Percentiles rank a stretch among this genome's conserved stretches.
Evolutionary conservation across 768 basidiomycete species (phyloP).

Genomic region (Kwoniella dejecticola): DNA sequence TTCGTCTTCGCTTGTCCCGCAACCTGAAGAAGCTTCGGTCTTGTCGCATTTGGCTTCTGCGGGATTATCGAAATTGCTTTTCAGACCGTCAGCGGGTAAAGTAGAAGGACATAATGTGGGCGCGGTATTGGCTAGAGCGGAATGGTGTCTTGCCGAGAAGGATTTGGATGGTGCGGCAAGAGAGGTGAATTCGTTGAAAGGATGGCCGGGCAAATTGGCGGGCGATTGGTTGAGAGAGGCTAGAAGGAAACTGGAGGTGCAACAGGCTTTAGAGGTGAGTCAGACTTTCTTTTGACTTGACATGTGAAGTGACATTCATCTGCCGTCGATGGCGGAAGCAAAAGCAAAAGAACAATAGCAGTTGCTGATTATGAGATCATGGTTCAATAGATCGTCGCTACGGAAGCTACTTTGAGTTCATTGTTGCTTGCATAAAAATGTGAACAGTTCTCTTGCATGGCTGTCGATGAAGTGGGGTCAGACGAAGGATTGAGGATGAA

Average conservation of each 20-base stretch:
- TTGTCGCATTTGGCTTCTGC: constrained; percentile 83
- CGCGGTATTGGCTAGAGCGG: constrained; percentile 82
- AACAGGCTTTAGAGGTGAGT: constrained; percentile 83
- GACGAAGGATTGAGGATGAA: too few species aligned
- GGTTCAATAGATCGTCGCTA: constrained; percentile 67
- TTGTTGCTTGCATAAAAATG: constrained; percentile 39
- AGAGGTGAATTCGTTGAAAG: constrained; percentile 86
- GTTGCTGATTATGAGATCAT: too few species aligned
- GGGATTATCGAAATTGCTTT: constrained; percentile 71
- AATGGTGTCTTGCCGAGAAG: constrained; percentile 86
- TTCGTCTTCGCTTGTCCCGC: constrained; percentile 85
- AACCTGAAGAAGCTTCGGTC: constrained; percentile 75
- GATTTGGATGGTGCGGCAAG: constrained; percentile 83
- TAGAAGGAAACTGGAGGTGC: constrained; percentile 79
- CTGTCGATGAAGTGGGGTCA: too few species aligned
- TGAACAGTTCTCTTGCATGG: too few species aligned
- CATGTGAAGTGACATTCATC: too few species aligned
- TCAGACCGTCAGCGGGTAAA: constrained; percentile 72
- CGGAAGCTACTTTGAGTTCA: constrained; percentile 74
- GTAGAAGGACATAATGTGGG: constrained; percentile 78
- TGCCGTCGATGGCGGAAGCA: too few species aligned
- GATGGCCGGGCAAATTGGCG: constrained; percentile 63
- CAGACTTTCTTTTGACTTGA: constrained; percentile 2
- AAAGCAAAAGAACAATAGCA: too few species aligned
- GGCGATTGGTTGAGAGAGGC: constrained; percentile 89